Evolutionary conservation across 176 grass and related monocot genomes (phyloP).

Genomic region (Olyra latifolia): DNA sequence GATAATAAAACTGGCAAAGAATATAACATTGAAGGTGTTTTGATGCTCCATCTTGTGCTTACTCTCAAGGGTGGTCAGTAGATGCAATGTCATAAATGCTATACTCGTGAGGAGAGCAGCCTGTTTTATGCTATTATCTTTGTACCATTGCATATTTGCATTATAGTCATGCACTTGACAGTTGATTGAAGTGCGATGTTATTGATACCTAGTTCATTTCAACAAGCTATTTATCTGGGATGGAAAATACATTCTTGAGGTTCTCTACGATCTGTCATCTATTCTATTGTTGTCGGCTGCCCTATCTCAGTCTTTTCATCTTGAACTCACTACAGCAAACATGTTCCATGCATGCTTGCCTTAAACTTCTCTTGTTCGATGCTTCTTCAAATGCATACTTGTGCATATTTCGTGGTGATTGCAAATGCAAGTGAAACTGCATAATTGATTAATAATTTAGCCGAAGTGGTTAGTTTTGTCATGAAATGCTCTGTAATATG

Average conservation of each 20-base stretch:
- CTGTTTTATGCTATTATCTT: neutral
- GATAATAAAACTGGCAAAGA: constrained; percentile 68
- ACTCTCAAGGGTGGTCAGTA: constrained; percentile 49
- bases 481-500: neutral
- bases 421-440: neutral
- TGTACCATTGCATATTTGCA: constrained; percentile 12
- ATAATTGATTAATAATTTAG: neutral
- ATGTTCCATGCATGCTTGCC: neutral
- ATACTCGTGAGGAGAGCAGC: neutral
- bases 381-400: constrained; percentile 13
- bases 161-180: neutral
- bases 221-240: neutral
- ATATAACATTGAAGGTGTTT: constrained; percentile 67
- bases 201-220: neutral
- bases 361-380: neutral
- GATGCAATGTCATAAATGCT: neutral
- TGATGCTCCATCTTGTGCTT: constrained; percentile 63
- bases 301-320: neutral
- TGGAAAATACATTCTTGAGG: constrained; percentile 3
- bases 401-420: neutral
- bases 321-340: neutral
- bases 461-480: neutral
- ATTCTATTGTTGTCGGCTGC: neutral
- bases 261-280: neutral
- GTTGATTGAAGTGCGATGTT: neutral